These are phyloP conservation scores for Solanum tarapatanum DNA, from an alignment of 257 asterid genomes.

Conservation along the genomic window DNA sequence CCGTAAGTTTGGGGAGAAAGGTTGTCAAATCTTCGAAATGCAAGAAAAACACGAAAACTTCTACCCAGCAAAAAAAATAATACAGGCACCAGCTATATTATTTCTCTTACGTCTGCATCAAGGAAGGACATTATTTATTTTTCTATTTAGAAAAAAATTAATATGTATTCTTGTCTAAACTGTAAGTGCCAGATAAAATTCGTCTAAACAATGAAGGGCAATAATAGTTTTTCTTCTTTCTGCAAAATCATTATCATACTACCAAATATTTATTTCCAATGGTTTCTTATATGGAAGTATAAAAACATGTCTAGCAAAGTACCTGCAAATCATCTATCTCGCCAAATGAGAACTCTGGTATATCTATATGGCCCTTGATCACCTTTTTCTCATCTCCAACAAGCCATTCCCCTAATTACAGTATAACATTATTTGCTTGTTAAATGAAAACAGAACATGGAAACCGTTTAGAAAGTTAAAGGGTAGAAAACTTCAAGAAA, in stretches of 20 bases:
- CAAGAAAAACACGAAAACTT: background rate
- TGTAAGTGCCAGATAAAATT: background rate
- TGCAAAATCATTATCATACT: background rate
- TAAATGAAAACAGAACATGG: background rate
- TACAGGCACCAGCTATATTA: background rate
- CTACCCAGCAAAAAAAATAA: background rate
- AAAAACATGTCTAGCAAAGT: background rate
- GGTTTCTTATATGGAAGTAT: background rate
- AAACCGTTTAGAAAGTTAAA: background rate
- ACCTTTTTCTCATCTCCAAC: conserved; percentile 63
- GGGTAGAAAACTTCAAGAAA: background rate
- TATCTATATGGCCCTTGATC: conserved; percentile 63
- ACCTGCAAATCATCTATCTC: conserved; percentile 96
- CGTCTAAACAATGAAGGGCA: background rate
- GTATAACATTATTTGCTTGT: background rate
- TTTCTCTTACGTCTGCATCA: background rate
- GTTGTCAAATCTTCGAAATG: background rate
- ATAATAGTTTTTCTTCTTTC: background rate
- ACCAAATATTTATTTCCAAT: background rate
- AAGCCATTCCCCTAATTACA: conserved; percentile 63
- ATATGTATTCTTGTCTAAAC: background rate
- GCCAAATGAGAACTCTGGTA: conserved; percentile 77
- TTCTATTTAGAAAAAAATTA: background rate
- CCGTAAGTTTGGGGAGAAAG: background rate
- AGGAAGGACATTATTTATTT: background rate